Evolutionary conservation across 148 eudicot species (phyloP).

Genomic region (Cornus controversa): DNA sequence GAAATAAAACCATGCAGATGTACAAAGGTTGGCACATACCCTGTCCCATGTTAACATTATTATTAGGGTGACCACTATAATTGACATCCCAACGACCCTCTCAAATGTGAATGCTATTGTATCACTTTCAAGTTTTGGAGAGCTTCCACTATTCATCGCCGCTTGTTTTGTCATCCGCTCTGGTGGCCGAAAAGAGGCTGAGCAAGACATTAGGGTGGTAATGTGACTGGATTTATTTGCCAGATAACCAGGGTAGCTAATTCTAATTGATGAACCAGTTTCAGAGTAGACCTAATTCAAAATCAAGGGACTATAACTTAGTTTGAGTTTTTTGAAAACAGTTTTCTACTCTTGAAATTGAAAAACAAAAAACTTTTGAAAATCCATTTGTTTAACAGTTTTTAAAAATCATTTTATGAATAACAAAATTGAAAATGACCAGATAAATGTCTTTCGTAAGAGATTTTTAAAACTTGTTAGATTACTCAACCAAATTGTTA

Average conservation of each 20-base stretch:
- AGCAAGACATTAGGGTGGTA: too few relatives aligned
- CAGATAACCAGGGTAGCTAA: background rate
- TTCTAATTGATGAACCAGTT: background rate
- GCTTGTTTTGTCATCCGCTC: background rate
- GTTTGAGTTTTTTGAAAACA: too few relatives aligned
- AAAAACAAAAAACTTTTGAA: too few relatives aligned
- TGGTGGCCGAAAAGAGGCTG: background rate
- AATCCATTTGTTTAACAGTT: too few relatives aligned
- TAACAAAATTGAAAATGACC: too few relatives aligned
- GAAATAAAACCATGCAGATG: constrained; percentile 42
- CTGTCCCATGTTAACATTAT: constrained; percentile 48
- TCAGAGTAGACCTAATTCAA: background rate
- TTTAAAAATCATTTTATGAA: too few relatives aligned
- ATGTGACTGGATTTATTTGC: background rate
- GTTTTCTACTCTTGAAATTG: too few relatives aligned
- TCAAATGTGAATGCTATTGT: constrained; percentile 4
- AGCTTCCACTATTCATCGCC: background rate
- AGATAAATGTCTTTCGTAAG: too few relatives aligned
- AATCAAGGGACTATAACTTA: too few relatives aligned
- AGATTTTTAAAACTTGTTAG: too few relatives aligned
- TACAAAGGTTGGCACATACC: constrained; percentile 42
- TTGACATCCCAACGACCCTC: constrained; percentile 27
- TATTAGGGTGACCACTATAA: constrained; percentile 30
- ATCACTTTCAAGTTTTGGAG: background rate
- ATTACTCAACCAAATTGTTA: too few relatives aligned